Evolutionary conservation across 768 basidiomycete species (phyloP).

Genomic region (Collybia nuda): DNA sequence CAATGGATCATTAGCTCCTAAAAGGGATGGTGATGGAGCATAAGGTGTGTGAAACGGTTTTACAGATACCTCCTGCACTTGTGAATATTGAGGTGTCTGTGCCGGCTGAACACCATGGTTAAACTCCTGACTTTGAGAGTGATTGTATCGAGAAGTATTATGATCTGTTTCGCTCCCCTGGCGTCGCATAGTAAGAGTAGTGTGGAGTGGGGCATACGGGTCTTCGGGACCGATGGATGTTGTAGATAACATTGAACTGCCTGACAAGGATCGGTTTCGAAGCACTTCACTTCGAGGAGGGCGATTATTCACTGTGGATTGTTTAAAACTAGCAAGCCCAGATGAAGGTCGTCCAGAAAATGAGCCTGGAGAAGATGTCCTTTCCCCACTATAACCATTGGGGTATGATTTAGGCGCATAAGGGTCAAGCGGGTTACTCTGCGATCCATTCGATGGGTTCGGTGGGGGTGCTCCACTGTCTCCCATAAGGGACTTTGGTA

Average conservation of each 20-base stretch:
- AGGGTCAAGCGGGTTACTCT: slow-evolving; percentile 21
- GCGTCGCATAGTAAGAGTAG: slow-evolving; percentile 8
- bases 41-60: slow-evolving; percentile 56
- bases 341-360: slow-evolving; percentile 20
- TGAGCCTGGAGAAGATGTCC: slow-evolving; percentile 30
- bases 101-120: slow-evolving; percentile 12
- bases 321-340: slow-evolving; percentile 19
- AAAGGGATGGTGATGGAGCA: slow-evolving; percentile 80
- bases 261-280: slow-evolving; percentile 45
- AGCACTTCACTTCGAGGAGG: slow-evolving; percentile 15
- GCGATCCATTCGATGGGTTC: not conserved
- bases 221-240: slow-evolving; percentile 27
- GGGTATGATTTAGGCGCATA: slow-evolving; percentile 31
- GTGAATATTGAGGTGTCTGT: slow-evolving; percentile 8
- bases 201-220: slow-evolving; percentile 30
- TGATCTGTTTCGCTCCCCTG: slow-evolving; percentile 25
- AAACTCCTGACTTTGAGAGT: slow-evolving; percentile 16
- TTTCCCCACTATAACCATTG: slow-evolving; percentile 20
- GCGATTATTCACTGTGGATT: slow-evolving; percentile 11
- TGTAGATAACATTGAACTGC: slow-evolving; percentile 38
- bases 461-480: not conserved
- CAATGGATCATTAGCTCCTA: slow-evolving; percentile 82
- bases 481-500: too few species aligned
- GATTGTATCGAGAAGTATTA: slow-evolving; percentile 25
- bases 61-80: slow-evolving; percentile 32